Evolutionary conservation across 441 rosid species (phyloP).

Genomic region (Cnidoscolus chayamansa): DNA sequence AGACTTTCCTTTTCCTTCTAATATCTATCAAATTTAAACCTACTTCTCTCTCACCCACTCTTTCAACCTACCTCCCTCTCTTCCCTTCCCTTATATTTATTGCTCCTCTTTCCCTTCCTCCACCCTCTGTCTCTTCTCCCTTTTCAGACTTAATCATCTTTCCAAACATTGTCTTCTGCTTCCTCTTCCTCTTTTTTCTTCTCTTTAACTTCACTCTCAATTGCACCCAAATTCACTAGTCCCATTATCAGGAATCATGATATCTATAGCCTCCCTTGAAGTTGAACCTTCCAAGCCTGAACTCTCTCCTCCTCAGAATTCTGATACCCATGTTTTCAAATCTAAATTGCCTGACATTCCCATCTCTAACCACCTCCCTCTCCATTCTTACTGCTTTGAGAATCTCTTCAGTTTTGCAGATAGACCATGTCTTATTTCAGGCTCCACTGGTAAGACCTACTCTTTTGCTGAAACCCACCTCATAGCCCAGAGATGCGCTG

Average conservation of each 20-base stretch:
- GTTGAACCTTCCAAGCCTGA: constrained; percentile 30
- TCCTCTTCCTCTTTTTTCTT: background rate
- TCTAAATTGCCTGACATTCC: constrained; percentile 73
- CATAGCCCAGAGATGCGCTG: constrained; percentile 42
- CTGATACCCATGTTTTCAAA: constrained; percentile 45
- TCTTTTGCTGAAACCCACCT: constrained; percentile 53
- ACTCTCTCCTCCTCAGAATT: constrained; percentile 16
- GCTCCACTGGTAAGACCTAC: constrained; percentile 46
- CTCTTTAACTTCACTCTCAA: no score
- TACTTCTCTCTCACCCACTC: constrained; percentile 33
- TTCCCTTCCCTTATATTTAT: constrained; percentile 12
- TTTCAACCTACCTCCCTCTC: constrained; percentile 30
- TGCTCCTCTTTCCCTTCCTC: background rate
- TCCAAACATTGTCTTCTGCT: background rate
- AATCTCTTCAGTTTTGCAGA: constrained; percentile 34
- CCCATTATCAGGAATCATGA: constrained; percentile 22
- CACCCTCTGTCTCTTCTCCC: background rate
- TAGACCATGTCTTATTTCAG: constrained; percentile 59
- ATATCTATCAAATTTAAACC: constrained; percentile 4
- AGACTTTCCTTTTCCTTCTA: background rate
- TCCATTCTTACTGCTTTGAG: constrained; percentile 70
- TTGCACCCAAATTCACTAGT: background rate
- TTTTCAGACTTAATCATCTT: background rate
- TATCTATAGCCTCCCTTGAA: constrained; percentile 30
- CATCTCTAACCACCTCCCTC: constrained; percentile 65